Evolutionary conservation across 2,329 filamentous ascomycete species (phyloP), one percentile per base, ranked within the genome.

Genomic region (Verticillium nonalfalfae): DNA sequence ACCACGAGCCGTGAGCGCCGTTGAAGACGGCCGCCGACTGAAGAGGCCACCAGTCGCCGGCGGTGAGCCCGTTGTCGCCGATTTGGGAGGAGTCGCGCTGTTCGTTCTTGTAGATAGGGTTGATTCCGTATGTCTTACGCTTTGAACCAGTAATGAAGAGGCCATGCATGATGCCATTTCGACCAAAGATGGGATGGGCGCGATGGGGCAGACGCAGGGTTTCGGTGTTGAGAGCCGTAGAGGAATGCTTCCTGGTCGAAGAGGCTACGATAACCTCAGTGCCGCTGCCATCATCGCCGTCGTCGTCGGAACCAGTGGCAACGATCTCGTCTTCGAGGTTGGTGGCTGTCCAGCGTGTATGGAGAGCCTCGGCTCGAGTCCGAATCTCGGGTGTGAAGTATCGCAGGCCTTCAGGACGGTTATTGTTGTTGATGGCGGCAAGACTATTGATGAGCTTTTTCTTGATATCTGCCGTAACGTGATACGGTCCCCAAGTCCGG

Each of bases 31-130:
- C 76, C 10, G 75, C 78, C 0, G 82, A 71, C 63, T 84, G 83
- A 0, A 75, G 74, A 0, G 84, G 82, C 76, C 78, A 86, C 84
- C 84, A 87, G 35, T 79, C 66, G 9, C 77, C 76, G 3, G 73
- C 66, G 0, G 2, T 13, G 2, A 76, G 66, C 4, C 69, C 69
- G 65, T 78, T 79, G 64, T 76, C 63, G 14, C 71, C 63, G 18
- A 33, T 64, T 0, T 68, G 61, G 4, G 66, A 61, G 9, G 67
- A 64, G 1, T 57, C 11, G 1, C 59, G 63, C 50, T 67, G 63
- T 9, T 60, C 13, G 54, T 62, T 0, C 0, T 21, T 5, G 39
- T 59, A 68, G 1, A 56, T 7, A 1, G 62, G 65, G 61, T 72
- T 64, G 26, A 66, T 58, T 59, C 70, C 64, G n/a, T 62, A 59